phyloP scores from a whole-genome alignment of 371 early-diverging fungal genomes.

The Rhizopus sp. region DNA sequence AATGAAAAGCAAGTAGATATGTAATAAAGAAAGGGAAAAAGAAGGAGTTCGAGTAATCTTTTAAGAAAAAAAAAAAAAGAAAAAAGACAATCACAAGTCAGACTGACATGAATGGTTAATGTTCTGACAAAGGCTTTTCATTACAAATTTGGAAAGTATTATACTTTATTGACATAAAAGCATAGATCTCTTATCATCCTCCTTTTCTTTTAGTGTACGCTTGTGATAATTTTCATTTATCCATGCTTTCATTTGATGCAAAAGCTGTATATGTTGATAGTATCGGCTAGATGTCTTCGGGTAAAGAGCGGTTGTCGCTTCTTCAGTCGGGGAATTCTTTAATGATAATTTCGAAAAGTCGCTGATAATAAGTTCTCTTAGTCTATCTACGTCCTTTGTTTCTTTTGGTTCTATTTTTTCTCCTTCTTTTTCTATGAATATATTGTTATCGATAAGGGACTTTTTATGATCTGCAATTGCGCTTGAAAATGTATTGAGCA shows the following conservation, averaged over 20 bases:
- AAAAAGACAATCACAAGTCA: not conserved
- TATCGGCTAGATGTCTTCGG: not conserved
- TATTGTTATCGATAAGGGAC: not conserved
- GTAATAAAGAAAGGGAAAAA: conserved; percentile 8
- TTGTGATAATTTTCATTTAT: conserved; percentile 21
- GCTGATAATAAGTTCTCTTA: conserved; percentile 16
- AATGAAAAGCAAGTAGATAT: conserved; percentile 11
- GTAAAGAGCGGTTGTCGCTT: not conserved
- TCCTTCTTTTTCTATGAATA: not conserved
- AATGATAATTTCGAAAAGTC: conserved; percentile 22
- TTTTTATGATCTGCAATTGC: conserved; percentile 4
- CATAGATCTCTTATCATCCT: not conserved
- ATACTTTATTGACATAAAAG: conserved; percentile 12
- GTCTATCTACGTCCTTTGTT: not conserved
- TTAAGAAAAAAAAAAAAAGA: not conserved
- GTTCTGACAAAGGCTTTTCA: conserved; percentile 3
- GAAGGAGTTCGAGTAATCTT: not conserved
- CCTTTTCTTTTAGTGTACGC: not conserved
- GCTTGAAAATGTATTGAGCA: conserved; percentile 35
- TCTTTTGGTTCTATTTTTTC: not conserved
- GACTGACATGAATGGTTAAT: not conserved
- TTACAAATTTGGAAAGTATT: not conserved
- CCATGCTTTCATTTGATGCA: conserved; percentile 22
- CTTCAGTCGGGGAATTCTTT: conserved; percentile 8
- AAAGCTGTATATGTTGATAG: conserved; percentile 9